Base-by-base conservation (phyloP, 148 eudicot species). In the Beta vulgaris region DNA sequence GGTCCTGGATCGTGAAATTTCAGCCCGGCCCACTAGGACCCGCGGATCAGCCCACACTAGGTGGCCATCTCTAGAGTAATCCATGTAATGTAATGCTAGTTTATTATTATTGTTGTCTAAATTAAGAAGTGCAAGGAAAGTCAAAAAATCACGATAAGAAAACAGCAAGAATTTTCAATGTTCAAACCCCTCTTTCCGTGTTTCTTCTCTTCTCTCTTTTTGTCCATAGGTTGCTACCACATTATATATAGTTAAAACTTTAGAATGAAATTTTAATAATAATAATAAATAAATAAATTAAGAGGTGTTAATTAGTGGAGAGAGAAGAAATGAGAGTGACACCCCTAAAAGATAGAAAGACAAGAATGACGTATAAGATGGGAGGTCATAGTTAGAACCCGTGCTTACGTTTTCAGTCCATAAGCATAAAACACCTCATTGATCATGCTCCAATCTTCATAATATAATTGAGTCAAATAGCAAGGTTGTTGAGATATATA, bases 321-420 rank as follows among this genome's bases (percentile, higher is more conserved):
- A 46, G 19, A 29, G 36, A 7, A 21, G 19, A 59, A 29, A 0
- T 23, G 35, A 46, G 39, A 68, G 58, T 76, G 79, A n/a, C n/a
- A n/a, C n/a, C n/a, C n/a, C n/a, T n/a, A n/a, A n/a, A n/a, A n/a
- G 21, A 46, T 7, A 29, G 36, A 7, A 21, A 59, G 21, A 0
- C 15, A 25, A 46, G 39, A 68, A 44, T 76, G 79, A 76, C 68
- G 79, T 58, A 8, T 3, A 35, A 1, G 57, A 7, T 37, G 28
- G 9, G 12, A 29, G 26, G 57, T 76, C 79, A 76, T 39, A 21
- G 16, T 57, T 25, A 2, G 12, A 12, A 25, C 72, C 65, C 0
- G 21, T 72, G 72, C 76, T 78, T 65, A 64, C 81, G 81, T 72
- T 26, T n/a, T n/a, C 8, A 75, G 80, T 36, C 75, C 60, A 60